Base-by-base conservation (phyloP, 352 stramenopile genomes). In the Globisporangium spiculum region DNA sequence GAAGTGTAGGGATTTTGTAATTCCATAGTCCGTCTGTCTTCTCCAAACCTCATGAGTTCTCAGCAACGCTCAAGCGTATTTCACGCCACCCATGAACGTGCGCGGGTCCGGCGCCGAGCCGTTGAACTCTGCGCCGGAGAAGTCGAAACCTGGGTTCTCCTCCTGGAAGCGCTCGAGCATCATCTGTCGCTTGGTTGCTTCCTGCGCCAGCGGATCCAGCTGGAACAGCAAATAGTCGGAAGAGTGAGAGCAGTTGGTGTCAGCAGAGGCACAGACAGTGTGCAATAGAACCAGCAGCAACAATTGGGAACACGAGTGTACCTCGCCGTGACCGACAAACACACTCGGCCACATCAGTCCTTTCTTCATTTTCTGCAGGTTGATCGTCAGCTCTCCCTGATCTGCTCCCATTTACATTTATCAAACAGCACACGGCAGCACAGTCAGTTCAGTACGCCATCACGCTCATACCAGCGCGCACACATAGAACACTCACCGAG, bases 131-230 rank as follows among this genome's bases (percentile, higher is more conserved):
- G 97, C 97, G 62, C 96, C 91, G 14, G 94, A 97, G 84, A 99
- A 99, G 68, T 99, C 97, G 72, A 99, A 99, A 30, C 97, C 97
- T n/a, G 97, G 96, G 78, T 99, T 97, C 76, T 99, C 97, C 73
- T 99, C 94, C 75, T 99, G 95, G 79, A 99, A 99, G 34, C 97
- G 81, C 80, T 99, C 97, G 27, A 99, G 79, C 93, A 99, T 98
- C 70, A 99, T 86, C 74, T 98, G 89, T 72, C 98, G 93, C 75
- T 98, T 95, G 20, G 98, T 94, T 68, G 97, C 88, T 76, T 98
- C 86, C 53, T 97, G 88, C 41, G 92, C 90, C 30, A 98, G 69
- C 27, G 91, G 91, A 78, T 99, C 92, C 64, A 98, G 65, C 84
- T 94, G 48, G 12, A 22, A 48, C 9, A 22, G 3, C 20, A 12